Base-by-base conservation (phyloP, 2,329 filamentous ascomycete genomes). In the Parasarocladium wereldwijsianum region DNA sequence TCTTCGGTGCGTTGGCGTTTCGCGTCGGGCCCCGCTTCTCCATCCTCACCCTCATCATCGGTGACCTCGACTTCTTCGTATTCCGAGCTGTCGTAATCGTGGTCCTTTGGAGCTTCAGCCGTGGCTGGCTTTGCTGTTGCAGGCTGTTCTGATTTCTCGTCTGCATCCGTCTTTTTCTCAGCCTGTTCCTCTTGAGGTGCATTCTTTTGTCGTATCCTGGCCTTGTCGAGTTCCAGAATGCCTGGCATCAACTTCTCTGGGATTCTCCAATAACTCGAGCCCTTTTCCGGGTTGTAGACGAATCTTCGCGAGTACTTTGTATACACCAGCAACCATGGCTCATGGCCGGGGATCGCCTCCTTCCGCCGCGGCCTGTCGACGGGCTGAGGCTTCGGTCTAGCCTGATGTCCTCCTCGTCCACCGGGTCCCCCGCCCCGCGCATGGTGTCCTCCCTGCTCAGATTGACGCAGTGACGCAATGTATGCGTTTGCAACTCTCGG, bases 221-320 rank as follows among this genome's bases (percentile, higher is more conserved):
- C 73, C 48, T 78, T 72, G 51, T 93, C 84, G 32, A 83, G 58
- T 38, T 73, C 66, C 29, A 76, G 41, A 32, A 90, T 81, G 10
- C 73, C 84, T 36, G 78, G 75, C 66, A 86, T 76, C 20, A 98
- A 64, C 49, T 90, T 77, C 32, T 83, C 72, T 0, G 90, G 90
- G 43, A 94, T 90, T 44, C 84, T 84, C 90, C 92, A 98, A 52
- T 85, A 85, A 52, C 86, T 96, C 40, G 85, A 68, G 21, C 87
- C 81, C 40, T 87, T 93, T 32, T 69, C 67, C 0, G 76, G 70
- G 41, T 98, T 93, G 58, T 93, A 82, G 3, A 86, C 85, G 46
- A 98, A 98, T 31, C 86, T 70, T 34, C 90, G 67, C 14, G 83
- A 82, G 37, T 87, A 74, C 48, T 84, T 94, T 1, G 90, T 98